Percentiles rank a stretch among this genome's conserved stretches.
These are phyloP conservation scores for Neurospora cerealis DNA, from an alignment of 495 filamentous ascomycete species.

Conservation along the genomic window DNA sequence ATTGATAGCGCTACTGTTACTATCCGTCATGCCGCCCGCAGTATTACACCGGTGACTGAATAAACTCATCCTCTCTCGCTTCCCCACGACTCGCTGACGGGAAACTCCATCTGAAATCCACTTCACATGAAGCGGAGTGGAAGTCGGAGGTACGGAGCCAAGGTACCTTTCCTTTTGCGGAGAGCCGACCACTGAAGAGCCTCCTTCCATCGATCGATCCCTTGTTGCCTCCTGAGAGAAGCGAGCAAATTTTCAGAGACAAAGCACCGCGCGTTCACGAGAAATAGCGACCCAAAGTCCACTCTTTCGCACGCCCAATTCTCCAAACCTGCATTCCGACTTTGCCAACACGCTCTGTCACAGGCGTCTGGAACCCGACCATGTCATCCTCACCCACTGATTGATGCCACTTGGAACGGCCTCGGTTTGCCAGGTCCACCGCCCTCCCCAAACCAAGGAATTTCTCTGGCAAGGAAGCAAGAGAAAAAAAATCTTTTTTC, in stretches of 20 bases:
- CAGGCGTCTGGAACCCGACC: background rate
- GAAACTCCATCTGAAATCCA: background rate
- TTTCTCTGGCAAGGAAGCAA: background rate
- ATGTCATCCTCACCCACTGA: background rate
- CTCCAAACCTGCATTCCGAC: background rate
- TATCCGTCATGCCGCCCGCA: background rate
- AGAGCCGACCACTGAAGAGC: background rate
- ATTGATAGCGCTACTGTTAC: background rate
- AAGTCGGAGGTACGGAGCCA: background rate
- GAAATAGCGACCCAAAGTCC: background rate
- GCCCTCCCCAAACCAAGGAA: background rate
- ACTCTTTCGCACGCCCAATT: background rate
- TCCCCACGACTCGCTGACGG: background rate
- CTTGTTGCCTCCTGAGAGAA: background rate
- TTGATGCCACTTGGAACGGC: background rate
- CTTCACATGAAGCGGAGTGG: background rate
- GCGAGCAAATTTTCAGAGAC: background rate
- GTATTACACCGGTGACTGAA: background rate
- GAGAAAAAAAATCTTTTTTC: background rate
- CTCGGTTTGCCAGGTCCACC: background rate
- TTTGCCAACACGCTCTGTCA: background rate
- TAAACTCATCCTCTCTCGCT: background rate
- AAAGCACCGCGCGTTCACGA: background rate
- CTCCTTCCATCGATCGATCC: background rate
- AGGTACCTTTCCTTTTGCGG: background rate